Conservation (phyloP, 208 protist species). For the Porcisia hertigi region DNA sequence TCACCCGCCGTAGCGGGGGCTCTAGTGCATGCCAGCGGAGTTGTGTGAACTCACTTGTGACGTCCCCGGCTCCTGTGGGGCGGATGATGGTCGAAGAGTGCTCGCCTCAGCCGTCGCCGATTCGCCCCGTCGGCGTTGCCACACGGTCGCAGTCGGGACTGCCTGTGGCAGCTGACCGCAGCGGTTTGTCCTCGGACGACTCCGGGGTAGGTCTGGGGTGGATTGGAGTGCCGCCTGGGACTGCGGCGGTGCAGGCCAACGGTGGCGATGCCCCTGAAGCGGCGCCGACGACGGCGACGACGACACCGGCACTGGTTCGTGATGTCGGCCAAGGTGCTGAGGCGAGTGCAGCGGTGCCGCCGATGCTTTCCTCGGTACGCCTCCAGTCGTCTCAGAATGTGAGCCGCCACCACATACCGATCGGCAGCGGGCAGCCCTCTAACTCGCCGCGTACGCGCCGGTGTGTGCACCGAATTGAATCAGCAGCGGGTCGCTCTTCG, state of each 20-base stretch:
- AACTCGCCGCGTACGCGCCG: constrained; percentile 13
- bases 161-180: constrained; percentile 17
- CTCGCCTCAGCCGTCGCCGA: constrained; percentile 31
- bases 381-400: neutral
- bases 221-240: neutral
- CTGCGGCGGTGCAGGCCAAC: neutral
- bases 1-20: constrained; percentile 23
- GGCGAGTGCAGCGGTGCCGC: neutral
- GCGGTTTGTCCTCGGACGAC: constrained; percentile 19
- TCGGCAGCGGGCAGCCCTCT: neutral
- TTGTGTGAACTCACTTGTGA: constrained; percentile 26
- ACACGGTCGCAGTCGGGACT: constrained; percentile 24
- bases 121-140: constrained; percentile 3
- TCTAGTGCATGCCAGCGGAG: constrained; percentile 27
- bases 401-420: neutral
- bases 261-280: neutral
- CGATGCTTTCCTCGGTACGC: constrained; percentile 1
- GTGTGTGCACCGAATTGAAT: constrained; percentile 2
- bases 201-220: constrained; percentile 18
- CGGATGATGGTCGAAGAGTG: constrained; percentile 14
- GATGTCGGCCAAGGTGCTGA: neutral
- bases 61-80: constrained; percentile 19
- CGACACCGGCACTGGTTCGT: neutral
- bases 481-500: neutral
- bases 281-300: neutral